Evolutionary conservation across 2,329 filamentous ascomycete species (phyloP), one percentile per base, ranked within the genome.

Genomic region (Xylaria sp.): DNA sequence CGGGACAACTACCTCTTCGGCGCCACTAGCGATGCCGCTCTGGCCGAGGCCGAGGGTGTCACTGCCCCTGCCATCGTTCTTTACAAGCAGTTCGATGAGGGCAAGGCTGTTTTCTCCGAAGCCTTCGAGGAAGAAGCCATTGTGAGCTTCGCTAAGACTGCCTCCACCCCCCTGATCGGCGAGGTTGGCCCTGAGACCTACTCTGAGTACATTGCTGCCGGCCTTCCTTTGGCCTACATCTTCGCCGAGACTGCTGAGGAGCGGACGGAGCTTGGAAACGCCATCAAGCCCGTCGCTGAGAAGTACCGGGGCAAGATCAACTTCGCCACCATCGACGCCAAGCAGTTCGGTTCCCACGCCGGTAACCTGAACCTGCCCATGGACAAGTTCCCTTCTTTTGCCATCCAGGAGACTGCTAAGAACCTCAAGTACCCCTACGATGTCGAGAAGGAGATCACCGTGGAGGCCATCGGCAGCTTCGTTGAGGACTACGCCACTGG

Each of bases 141-240:
- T 71, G 84, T 86, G 73, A 82, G 82, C 67, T 99, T 96, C 78
- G 86, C 90, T 75, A 92, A 92, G 83, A 87, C 85, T 53, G 81
- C 92, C 62, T 87, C 92, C 68, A 96, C 90, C 62, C 94, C 94
- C 65, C 82, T 99, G 71, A 88, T 99, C 67, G 94, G 94, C 64
- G 94, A 97, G 80, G 89, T 99, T 69, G 93, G 93, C 70, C 94
- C 94, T 63, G 94, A 97, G 77, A 99, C 94, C 66, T 99, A 99
- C 81, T 83, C 90, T 63, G 86, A 83, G 72, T 99, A 99, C 84
- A 99, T 97, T 89, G 86, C 87, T 57, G 85, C 93, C 68, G 92
- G 91, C 67, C 83, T 97, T 68, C 94, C 94, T 63, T 87, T 99
- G 65, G 94, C 92, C 66, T 99, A 97, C 81, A 96, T 99, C 79